Conservation (phyloP, 148 eudicot genomes). For the Silene conica region DNA sequence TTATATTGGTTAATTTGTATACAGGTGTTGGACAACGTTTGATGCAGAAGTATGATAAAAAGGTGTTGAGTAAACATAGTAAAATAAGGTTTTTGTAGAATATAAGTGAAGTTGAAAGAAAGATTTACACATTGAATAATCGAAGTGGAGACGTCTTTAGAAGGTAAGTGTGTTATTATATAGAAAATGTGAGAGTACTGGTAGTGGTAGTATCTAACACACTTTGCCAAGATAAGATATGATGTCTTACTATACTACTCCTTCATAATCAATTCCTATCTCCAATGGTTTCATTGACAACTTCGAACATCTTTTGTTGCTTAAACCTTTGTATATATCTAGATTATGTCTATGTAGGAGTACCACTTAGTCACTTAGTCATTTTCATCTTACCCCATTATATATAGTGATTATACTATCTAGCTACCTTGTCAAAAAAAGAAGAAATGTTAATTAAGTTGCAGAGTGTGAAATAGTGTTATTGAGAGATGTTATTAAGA, state of each 20-base stretch:
- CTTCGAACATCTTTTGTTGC: neutral
- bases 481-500: too few species aligned
- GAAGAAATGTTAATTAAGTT: too few species aligned
- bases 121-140: neutral
- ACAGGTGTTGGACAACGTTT: slow-evolving; percentile 8
- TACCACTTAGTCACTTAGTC: neutral
- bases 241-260: slow-evolving; percentile 3
- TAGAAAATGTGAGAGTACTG: neutral
- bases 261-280: neutral
- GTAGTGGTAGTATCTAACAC: slow-evolving; percentile 1
- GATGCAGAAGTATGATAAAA: neutral
- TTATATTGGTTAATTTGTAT: neutral
- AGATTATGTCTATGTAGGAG: neutral
- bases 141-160: neutral
- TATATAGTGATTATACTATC: too few species aligned
- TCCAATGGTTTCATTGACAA: neutral
- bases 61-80: neutral
- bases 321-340: neutral
- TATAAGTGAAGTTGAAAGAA: neutral
- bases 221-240: slow-evolving; percentile 3
- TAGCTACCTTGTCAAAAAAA: too few species aligned
- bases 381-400: neutral
- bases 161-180: neutral
- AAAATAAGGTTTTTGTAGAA: neutral
- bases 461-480: too few species aligned